Evolutionary conservation across 495 filamentous ascomycete genomes (phyloP), one percentile per base, ranked within the genome.

Genomic region (Penicillium diatomitis): DNA sequence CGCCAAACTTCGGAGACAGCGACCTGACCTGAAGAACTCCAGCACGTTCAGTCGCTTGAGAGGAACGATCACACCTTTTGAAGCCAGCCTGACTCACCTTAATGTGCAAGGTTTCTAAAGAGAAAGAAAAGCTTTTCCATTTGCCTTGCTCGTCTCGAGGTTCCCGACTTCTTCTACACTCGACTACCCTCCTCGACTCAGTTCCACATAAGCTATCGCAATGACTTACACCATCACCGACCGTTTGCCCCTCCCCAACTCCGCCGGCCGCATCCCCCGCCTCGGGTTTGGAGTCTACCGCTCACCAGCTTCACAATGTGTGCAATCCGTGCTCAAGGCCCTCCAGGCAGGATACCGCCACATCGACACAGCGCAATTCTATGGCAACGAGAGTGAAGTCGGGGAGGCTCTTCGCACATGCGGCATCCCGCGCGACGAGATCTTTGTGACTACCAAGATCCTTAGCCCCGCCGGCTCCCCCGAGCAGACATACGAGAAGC

Each of bases 201-300:
- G 20, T 20, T 20, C 20, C 20, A 20, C 2, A 20, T 20, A 20
- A 20, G 20, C 20, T 20, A 2, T 20, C 20, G 49, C 5, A 20
- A 55, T 55, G 53, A 73, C 73, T 12, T 68, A 76, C 51, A 56
- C 69, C 42, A 65, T 85, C 45, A 69, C 68, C 10, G 76, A 79
- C 53, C 59, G 61, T 30, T 57, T 82, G 35, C 63, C 78, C 46
- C 80, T 87, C 41, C 73, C 73, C 32, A 77, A 78, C 48, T 77
- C 73, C 49, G 39, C 52, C 20, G 60, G 70, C 47, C 69, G 68
- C 42, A 84, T 86, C 39, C 86, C 84, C 30, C 72, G 68, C 43
- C 75, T 90, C n/a, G 85, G 86, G 9, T 88, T 89, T 56, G 85
- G 85, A 37, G 83, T 88, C 56, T 88, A 82, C 63, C 76, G 75